Evolutionary conservation across 768 basidiomycete genomes (phyloP).

Genomic region (Podaxis sp.): DNA sequence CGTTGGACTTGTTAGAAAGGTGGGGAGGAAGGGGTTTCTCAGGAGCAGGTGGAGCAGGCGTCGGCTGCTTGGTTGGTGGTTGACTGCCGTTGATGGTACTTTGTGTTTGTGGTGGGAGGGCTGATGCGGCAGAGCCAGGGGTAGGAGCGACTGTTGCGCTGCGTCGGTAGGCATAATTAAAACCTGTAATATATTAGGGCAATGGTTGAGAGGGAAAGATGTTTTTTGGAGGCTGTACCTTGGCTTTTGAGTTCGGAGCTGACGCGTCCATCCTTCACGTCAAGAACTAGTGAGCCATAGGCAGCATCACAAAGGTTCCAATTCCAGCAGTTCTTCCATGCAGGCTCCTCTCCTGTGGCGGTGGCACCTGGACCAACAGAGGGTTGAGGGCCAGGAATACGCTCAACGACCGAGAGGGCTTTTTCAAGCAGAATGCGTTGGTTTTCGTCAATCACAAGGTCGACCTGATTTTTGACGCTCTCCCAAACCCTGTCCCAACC

Average conservation of each 20-base stretch:
- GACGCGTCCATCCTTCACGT: constrained; percentile 89
- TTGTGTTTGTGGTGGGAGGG: constrained; percentile 37
- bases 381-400: constrained; percentile 62
- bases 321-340: constrained; percentile 99
- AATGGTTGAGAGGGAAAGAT: neutral
- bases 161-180: constrained; percentile 94
- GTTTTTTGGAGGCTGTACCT: constrained; percentile 46
- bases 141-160: constrained; percentile 61
- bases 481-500: constrained; percentile 94
- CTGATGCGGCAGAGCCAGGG: constrained; percentile 55
- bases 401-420: constrained; percentile 80
- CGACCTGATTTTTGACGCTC: constrained; percentile 87
- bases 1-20: constrained; percentile 36
- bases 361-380: constrained; percentile 47
- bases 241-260: constrained; percentile 92
- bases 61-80: constrained; percentile 36
- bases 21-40: constrained; percentile 31
- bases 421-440: constrained; percentile 89
- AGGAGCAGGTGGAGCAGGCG: constrained; percentile 29
- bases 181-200: constrained; percentile 49
- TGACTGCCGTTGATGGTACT: constrained; percentile 36
- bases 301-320: constrained; percentile 98
- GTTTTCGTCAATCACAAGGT: constrained; percentile 86
- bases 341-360: constrained; percentile 75
- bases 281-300: constrained; percentile 84